These are phyloP conservation scores for Nakataea oryzae DNA, from an alignment of 2,329 filamentous ascomycete genomes.

Conservation along the genomic window DNA sequence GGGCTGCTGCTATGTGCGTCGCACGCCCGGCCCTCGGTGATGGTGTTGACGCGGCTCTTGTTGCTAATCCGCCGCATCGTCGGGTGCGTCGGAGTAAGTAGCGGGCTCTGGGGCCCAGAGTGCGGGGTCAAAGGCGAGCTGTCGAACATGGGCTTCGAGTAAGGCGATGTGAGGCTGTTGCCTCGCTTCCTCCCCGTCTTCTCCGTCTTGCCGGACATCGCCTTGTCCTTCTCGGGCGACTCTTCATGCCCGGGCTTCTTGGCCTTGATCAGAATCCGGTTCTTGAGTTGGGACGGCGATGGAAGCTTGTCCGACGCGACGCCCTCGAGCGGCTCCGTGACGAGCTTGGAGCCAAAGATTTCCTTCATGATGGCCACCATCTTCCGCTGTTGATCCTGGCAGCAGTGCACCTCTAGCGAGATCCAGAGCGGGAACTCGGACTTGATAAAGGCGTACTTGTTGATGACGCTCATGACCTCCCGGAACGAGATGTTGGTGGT, in stretches of 20 bases:
- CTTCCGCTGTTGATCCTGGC: conserved; percentile 64
- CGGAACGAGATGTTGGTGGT: conserved; percentile 83
- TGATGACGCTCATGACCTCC: conserved; percentile 86
- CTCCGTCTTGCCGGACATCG: conserved; percentile 2
- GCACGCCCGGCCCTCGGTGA: conserved; percentile 45
- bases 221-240: conserved; percentile 19
- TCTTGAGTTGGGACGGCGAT: conserved; percentile 74
- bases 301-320: conserved; percentile 60
- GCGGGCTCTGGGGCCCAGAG: conserved; percentile 40
- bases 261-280: conserved; percentile 85
- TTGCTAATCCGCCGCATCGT: conserved; percentile 36
- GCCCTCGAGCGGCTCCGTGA: conserved; percentile 61
- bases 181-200: conserved; percentile 39
- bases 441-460: conserved; percentile 84
- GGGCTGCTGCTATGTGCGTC: conserved; percentile 49
- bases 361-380: conserved; percentile 89
- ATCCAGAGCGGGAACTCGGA: conserved; percentile 87
- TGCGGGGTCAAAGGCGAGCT: conserved; percentile 39
- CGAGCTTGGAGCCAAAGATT: conserved; percentile 69
- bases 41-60: conserved; percentile 46
- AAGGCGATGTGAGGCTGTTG: conserved; percentile 70
- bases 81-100: conserved; percentile 37
- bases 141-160: conserved; percentile 54
- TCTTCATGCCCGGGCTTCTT: conserved; percentile 60
- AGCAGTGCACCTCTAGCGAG: conserved; percentile 93